Base-by-base conservation (phyloP, 2,329 filamentous ascomycete genomes). In the Diaporthe citri region DNA sequence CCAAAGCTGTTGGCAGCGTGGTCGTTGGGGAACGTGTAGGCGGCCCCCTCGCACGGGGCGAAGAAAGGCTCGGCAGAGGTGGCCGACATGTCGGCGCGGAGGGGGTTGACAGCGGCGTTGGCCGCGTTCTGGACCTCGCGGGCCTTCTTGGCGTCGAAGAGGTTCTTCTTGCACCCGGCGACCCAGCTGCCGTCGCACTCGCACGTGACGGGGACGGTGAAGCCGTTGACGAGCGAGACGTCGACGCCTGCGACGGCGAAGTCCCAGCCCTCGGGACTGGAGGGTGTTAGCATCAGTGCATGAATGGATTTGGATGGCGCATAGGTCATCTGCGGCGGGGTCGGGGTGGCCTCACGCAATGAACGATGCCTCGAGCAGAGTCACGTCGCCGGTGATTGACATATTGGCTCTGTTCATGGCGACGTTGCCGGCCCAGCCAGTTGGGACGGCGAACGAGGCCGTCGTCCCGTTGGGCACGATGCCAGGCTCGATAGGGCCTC, bases 211-310 rank as follows among this genome's bases (percentile, higher is more conserved):
- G 78, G 71, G 8, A 78, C 64, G 3, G 76, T 75, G 76, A 76
- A 79, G 9, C 78, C 80, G 43, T 77, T 75, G 36, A 81, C 79
- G 46, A 75, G 77, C 5, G 78, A 79, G 17, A 80, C 75, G 64
- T 81, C 77, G 7, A 80, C 74, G 20, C 76, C 77, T 6, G 75
- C 74, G 34, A 74, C 48, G 55, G 72, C 62, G 25, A 62, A 71
- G 8, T 25, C 43, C 43, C 51, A 71, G 1, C 22, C 39, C 4
- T 62, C 25, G 1, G 72, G 12, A 1, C 64, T 71, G 10, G 13
- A 17, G 20, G 1, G 1, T 28, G 20, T 31, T 5, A 74, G 17
- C 34, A n/a, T 12, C 12, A 39, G 12, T 13, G 13, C 1, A 9
- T 17, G 8, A 2, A 5, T 9, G 25, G 12, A n/a, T 2, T 39